These are phyloP conservation scores for Cutaneotrichosporon curvatum DNA, from an alignment of 1,284 basidiomycete genomes.

Conservation along the genomic window DNA sequence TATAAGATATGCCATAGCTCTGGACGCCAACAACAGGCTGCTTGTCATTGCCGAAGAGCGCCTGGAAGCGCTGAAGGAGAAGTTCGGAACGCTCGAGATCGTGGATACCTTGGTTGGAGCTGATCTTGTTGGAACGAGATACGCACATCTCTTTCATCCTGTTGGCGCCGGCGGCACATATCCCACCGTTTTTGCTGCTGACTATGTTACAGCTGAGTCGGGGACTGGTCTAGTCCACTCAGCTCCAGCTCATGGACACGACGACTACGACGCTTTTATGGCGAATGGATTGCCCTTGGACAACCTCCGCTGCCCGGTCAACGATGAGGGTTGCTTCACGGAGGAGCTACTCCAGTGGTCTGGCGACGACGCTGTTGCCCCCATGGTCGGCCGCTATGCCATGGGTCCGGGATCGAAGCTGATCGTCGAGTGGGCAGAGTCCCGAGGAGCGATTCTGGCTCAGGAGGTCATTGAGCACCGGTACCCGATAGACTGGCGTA, in stretches of 20 bases:
- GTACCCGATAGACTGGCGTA: slow-evolving; percentile 98
- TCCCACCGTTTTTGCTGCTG: slow-evolving; percentile 50
- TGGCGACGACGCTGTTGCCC: slow-evolving; percentile 36
- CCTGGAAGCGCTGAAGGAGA: slow-evolving; percentile 51
- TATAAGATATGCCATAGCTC: slow-evolving; percentile 63
- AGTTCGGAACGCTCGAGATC: slow-evolving; percentile 54
- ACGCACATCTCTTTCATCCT: slow-evolving; percentile 61
- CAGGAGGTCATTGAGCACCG: slow-evolving; percentile 71
- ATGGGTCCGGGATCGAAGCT: slow-evolving; percentile 62
- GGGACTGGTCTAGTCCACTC: slow-evolving; percentile 97
- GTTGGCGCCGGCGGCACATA: slow-evolving; percentile 49
- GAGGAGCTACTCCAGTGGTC: slow-evolving; percentile 54
- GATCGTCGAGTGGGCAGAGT: slow-evolving; percentile 59
- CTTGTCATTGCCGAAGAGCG: slow-evolving; percentile 68
- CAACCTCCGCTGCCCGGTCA: slow-evolving; percentile 63
- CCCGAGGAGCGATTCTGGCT: slow-evolving; percentile 57
- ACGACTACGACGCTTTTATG: slow-evolving; percentile 77
- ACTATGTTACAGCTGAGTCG: slow-evolving; percentile 74
- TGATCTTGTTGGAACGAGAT: slow-evolving; percentile 59
- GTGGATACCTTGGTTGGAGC: slow-evolving; percentile 55
- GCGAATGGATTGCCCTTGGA: slow-evolving; percentile 34
- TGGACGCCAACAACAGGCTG: slow-evolving; percentile 40
- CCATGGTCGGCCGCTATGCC: slow-evolving; percentile 61
- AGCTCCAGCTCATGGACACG: slow-evolving; percentile 88
- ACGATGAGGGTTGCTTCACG: slow-evolving; percentile 70